phyloP scores from a whole-genome alignment of 148 eudicot species.

The Limonium bicolor region DNA sequence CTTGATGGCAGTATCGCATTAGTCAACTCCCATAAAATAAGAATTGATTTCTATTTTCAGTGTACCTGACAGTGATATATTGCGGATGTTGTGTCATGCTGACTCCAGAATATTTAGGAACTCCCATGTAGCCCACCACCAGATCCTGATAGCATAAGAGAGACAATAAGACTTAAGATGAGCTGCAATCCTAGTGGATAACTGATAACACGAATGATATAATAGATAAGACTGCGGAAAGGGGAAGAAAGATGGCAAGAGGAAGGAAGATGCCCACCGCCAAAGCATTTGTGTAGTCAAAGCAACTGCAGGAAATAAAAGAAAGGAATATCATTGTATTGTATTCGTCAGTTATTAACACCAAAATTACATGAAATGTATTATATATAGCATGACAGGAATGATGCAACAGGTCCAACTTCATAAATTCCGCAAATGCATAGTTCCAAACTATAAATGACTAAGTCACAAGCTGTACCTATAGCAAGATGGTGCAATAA shows the following conservation, averaged over 20 bases:
- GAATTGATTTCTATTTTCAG: too few relatives aligned
- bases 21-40: too few relatives aligned
- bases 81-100: conserved; percentile 98
- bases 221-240: too few relatives aligned
- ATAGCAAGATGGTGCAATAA: conserved; percentile 97
- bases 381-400: too few relatives aligned
- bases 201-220: too few relatives aligned
- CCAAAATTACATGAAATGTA: too few relatives aligned
- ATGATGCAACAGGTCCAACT: too few relatives aligned
- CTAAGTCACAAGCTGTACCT: conserved; percentile 34
- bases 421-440: too few relatives aligned
- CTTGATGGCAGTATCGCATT: neutral
- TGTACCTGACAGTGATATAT: conserved; percentile 87
- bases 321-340: too few relatives aligned
- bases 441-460: too few relatives aligned
- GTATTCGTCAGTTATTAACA: too few relatives aligned
- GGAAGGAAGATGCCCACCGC: conserved; percentile 45
- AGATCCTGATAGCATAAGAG: conserved; percentile 43
- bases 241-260: neutral
- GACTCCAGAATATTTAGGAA: conserved; percentile 82
- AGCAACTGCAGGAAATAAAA: conserved; percentile 56
- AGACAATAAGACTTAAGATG: neutral
- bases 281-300: conserved; percentile 95
- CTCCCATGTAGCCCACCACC: conserved; percentile 99
- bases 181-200: too few relatives aligned